Base-by-base conservation (phyloP, 1,284 basidiomycete species). In the Melampsora larici-populina region DNA sequence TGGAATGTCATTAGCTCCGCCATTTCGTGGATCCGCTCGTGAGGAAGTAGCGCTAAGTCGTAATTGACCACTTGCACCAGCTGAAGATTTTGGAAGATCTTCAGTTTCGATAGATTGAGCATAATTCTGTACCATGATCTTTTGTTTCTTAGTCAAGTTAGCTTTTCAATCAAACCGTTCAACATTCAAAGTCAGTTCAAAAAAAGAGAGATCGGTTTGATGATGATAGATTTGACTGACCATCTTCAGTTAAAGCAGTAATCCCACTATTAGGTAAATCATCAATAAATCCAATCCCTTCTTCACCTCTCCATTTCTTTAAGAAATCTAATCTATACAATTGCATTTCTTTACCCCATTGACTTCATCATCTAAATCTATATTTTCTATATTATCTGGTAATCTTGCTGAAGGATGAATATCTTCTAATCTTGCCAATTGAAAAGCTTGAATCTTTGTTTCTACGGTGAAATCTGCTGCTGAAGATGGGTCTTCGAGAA, bases 401-500 rank as follows among this genome's bases (percentile, higher is more conserved):
- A 77, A 15, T 40, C 43, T 64, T 21, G 29, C 17, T 31, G 46
- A 51, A 29, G 66, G 75, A 13, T 70, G 66, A 15, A 77, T 60
- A 11, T 70, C 63, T 46, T 78, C 68, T 13, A 78, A 11, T 60
- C 68, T n/a, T 26, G 69, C 69, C 15, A 71, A 43, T 49, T 66
- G 46, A 26, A 78, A 70, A 1, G 76, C 68, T 66, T 66, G 46
- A 18, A 78, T 31, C 29, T 78, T 78, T 2, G 58, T 29, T 9
- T 78, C 69, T 33, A 55, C 55, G 31, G 64, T 43, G 46, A 78
- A 78, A 43, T 78, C 76, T 9, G 29, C 65, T 15, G 70, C 11
- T 26, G 69, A 43, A 6, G 76, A 78, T 9, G 87, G 85, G 63
- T 86, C 86, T 83, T 93, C 91, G 78, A 92, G 86, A 82, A 93